Base-by-base conservation (phyloP, 2,329 filamentous ascomycete species). In the Cercospora zeina region DNA sequence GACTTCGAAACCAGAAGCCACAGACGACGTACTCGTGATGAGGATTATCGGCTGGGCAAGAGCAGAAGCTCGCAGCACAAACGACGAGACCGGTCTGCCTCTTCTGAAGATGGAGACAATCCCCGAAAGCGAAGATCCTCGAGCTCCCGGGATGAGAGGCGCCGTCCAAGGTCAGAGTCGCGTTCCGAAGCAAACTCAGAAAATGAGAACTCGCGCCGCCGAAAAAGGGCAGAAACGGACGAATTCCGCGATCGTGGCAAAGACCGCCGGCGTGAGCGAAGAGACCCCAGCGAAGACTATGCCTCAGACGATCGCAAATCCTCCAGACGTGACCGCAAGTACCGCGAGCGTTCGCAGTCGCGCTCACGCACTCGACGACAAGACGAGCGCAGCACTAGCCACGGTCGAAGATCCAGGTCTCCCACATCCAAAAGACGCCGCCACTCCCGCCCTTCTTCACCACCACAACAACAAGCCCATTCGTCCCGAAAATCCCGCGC, bases 401-500 rank as follows among this genome's bases (percentile, higher is more conserved):
- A 58, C n/a, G 58, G 54, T 10, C 68, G 66, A 50, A 68, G 67
- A 37, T 72, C 70, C 9, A 64, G 66, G 27, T 76, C 69, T 14
- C 71, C 70, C 8, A 62, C 64, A 21, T 10, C 65, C 45, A 79
- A 77, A 61, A 75, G 74, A 58, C 71, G 69, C 47, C 73, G 72
- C 49, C 68, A 61, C 70, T 55, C 66, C 16, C 68, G 69, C 6
- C 69, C 69, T 2, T 78, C 82, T 27, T 78, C 79, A 59, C 73
- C 78, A 33, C 76, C 24, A 27, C 77, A 54, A 75, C 81, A 27
- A 27, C 3, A 27, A 27, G 24, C 24, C 24, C 24, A 27, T 6
- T 27, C 24, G 6, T 6, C 3, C 65, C 69, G 76, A 37, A 71
- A 77, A 67, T 71, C 77, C 45, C 73, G 78, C 62, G 75, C 76